Evolutionary conservation across 164 flowering plant species (phyloP).

Genomic region (Annona cherimola): DNA sequence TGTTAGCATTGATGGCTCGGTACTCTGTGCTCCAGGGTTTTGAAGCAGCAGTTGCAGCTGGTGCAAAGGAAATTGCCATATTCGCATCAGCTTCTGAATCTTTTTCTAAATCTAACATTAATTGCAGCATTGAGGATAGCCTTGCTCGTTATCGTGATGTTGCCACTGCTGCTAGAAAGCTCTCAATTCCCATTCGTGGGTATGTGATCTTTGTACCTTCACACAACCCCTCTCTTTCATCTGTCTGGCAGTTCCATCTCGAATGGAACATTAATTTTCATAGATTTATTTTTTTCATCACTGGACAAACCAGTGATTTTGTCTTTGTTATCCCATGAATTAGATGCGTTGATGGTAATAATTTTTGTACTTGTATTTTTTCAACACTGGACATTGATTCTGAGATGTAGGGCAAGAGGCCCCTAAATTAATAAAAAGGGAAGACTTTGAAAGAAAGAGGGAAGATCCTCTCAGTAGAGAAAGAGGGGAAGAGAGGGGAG

Average conservation of each 20-base stretch:
- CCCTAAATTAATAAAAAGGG: too few relatives aligned
- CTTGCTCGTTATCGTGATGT: constrained; percentile 75
- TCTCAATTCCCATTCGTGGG: constrained; percentile 91
- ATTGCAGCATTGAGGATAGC: constrained; percentile 93
- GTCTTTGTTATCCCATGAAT: neutral
- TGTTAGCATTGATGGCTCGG: neutral
- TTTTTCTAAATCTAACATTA: constrained; percentile 90
- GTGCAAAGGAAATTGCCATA: constrained; percentile 93
- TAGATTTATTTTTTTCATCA: neutral
- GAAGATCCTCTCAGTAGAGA: too few relatives aligned
- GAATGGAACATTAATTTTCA: neutral
- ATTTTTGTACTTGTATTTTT: too few relatives aligned
- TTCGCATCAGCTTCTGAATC: constrained; percentile 98
- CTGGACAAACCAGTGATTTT: neutral
- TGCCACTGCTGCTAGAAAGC: constrained; percentile 67
- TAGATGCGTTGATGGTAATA: too few relatives aligned
- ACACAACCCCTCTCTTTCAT: neutral
- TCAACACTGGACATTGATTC: too few relatives aligned
- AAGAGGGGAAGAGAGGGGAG: too few relatives aligned
- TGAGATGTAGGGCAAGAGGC: too few relatives aligned
- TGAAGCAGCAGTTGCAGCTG: constrained; percentile 92
- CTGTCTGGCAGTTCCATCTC: neutral
- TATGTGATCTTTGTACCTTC: constrained; percentile 22
- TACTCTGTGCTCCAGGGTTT: constrained; percentile 54
- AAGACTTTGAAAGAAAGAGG: too few relatives aligned